Conservation (phyloP, 192 early-diverging fungal species). For the Dissophora globulifera region DNA sequence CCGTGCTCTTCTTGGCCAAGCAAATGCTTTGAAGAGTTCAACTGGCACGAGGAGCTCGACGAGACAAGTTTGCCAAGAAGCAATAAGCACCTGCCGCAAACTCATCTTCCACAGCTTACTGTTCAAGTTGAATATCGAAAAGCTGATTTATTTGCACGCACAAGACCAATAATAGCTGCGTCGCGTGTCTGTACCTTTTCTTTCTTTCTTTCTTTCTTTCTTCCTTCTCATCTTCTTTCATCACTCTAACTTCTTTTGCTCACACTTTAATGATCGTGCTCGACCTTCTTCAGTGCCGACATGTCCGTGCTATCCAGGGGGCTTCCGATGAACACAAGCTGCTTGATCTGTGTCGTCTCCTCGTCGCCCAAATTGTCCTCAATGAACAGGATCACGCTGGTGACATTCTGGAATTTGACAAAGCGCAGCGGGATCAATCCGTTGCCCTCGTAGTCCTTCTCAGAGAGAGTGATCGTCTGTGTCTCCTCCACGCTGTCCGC, state of each 20-base stretch:
- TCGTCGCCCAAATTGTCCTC: slow-evolving; percentile 86
- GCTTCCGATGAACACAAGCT: slow-evolving; percentile 83
- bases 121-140: too few species aligned
- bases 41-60: too few species aligned
- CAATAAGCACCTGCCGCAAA: too few species aligned
- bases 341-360: slow-evolving; percentile 84
- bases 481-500: slow-evolving; percentile 78
- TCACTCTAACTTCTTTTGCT: not conserved
- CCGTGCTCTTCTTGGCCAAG: too few species aligned
- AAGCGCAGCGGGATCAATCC: slow-evolving; percentile 84
- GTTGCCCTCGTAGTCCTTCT: slow-evolving; percentile 73
- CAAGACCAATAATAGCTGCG: too few species aligned
- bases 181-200: not conserved
- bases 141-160: too few species aligned
- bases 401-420: slow-evolving; percentile 94
- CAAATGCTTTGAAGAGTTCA: too few species aligned
- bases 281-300: slow-evolving; percentile 49
- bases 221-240: not conserved
- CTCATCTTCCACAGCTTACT: too few species aligned
- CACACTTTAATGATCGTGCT: slow-evolving; percentile 33
- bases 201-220: not conserved
- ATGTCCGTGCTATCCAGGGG: slow-evolving; percentile 39
- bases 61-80: too few species aligned
- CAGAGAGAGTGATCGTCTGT: slow-evolving; percentile 78
- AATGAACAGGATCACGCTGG: slow-evolving; percentile 83